Conservation (phyloP, 306 rosid species). For the Castanospermum australe region DNA sequence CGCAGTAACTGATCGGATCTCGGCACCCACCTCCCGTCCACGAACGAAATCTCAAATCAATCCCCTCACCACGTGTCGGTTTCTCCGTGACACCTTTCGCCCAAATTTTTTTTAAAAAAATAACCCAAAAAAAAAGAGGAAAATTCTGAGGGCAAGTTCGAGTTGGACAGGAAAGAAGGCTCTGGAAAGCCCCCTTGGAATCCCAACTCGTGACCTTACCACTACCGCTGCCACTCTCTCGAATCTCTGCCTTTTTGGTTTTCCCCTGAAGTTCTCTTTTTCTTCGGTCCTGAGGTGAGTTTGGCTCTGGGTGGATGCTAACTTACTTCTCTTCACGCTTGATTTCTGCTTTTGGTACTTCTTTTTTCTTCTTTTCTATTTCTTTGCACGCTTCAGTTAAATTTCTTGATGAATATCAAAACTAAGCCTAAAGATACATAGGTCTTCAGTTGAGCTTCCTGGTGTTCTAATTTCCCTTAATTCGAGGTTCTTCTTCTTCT, state of each 20-base stretch:
- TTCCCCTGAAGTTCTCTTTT: background rate
- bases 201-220: conserved; percentile 7
- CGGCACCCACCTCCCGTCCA: conserved; percentile 58
- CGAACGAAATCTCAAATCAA: conserved; percentile 66
- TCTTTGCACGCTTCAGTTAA: background rate
- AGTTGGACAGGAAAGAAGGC: conserved; percentile 20
- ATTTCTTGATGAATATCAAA: background rate
- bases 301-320: conserved; percentile 1
- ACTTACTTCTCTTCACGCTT: background rate
- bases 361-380: background rate
- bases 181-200: conserved; percentile 41
- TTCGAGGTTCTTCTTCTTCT: background rate
- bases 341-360: background rate
- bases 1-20: conserved; percentile 78
- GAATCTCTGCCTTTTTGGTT: background rate
- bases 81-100: conserved; percentile 28
- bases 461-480: background rate
- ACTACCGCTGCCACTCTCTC: background rate
- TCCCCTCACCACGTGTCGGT: conserved; percentile 62
- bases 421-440: background rate
- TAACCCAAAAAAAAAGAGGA: background rate
- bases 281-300: conserved; percentile 40
- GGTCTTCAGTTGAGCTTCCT: background rate
- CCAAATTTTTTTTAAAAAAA: background rate
- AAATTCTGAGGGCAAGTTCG: conserved; percentile 17